Conservation (phyloP, 2,329 filamentous ascomycete species). For the Arthrinium phaeospermum region DNA sequence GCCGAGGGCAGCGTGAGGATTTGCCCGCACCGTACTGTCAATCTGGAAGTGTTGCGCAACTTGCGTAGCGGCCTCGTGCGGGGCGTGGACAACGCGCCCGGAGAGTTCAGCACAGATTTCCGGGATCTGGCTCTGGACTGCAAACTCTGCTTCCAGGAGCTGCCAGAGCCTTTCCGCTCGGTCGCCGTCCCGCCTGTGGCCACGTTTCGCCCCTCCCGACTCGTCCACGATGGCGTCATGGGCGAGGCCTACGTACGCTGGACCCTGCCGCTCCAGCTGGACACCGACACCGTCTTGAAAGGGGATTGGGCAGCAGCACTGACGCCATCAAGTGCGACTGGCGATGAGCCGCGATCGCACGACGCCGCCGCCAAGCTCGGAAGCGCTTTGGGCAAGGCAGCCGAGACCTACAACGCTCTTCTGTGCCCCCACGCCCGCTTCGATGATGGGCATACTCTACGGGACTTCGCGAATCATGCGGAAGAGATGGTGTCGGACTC, state of each 20-base stretch:
- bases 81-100: background rate
- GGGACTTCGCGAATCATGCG: background rate
- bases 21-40: background rate
- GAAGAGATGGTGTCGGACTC: fast-evolving
- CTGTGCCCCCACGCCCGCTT: background rate
- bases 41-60: background rate
- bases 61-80: background rate
- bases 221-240: fast-evolving
- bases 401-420: background rate
- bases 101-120: too few species aligned
- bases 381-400: background rate
- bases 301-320: background rate
- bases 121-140: too few species aligned
- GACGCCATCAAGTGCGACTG: too few species aligned
- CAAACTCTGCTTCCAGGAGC: background rate
- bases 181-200: background rate
- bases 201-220: background rate
- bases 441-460: background rate
- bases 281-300: background rate
- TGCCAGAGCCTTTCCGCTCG: background rate
- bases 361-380: background rate
- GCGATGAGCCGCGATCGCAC: fast-evolving
- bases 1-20: background rate
- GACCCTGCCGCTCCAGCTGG: background rate
- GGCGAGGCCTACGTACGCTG: background rate